Evolutionary conservation across 2,329 filamentous ascomycete species (phyloP), one percentile per base, ranked within the genome.

Genomic region (Xenosphaeropsis pyriputrescens): DNA sequence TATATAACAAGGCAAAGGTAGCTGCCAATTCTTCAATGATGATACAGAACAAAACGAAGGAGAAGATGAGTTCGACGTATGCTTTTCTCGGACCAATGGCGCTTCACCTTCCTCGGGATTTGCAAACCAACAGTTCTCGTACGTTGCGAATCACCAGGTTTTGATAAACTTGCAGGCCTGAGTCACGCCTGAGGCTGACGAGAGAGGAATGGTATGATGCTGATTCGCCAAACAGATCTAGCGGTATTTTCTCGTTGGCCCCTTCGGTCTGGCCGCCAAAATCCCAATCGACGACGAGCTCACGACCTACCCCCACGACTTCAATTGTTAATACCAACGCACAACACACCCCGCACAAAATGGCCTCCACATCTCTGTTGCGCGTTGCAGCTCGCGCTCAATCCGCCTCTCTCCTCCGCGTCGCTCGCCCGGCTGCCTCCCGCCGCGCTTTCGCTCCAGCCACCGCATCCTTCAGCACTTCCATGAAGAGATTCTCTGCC

Each of bases 321-420:
- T 13, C 36, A 37, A 18, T 14, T 30, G 22, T 26, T 26, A 26
- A 26, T 26, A 26, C 12, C 22, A 26, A 26, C 22, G 22, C 22
- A 26, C 22, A 5, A 26, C 22, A 26, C 12, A 32, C 16, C 41
- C 46, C 46, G 51, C 51, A 53, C 57, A 52, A 58, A 62, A 82
- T 80, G 74, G 72, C 75, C 58, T 77, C 79, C 52, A 64, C 72
- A 48, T 67, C 74, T 45, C 61, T 86, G 56, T 67, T 86, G 64
- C 79, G 82, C 58, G 62, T 78, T 56, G 78, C 79, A 61, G 71
- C 72, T 60, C 80, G 81, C 64, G 71, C 68, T 63, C 69, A 65
- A 62, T 67, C 81, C 58, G 64, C 70, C 59, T 72, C 70, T 69
- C 62, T 64, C 62, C 52, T 71, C 61, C 68, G 69, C 60, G 64